Conservation (phyloP, 768 basidiomycete genomes). For the Termitomyces sp. region DNA sequence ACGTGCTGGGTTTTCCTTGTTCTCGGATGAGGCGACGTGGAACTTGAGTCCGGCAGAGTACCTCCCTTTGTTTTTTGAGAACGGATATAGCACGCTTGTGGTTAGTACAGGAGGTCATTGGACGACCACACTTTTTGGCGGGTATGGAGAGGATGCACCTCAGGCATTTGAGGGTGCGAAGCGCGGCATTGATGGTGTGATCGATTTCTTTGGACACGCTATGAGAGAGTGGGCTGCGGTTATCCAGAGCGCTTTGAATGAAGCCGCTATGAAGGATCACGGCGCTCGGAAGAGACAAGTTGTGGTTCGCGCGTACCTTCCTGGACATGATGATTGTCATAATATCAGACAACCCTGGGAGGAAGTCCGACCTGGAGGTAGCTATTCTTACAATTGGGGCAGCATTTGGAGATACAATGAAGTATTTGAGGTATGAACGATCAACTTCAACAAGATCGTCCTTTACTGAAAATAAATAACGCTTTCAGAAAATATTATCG, state of each 20-base stretch:
- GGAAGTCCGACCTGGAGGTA: slow-evolving; percentile 34
- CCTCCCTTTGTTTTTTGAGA: slow-evolving; percentile 41
- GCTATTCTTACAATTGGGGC: slow-evolving; percentile 62
- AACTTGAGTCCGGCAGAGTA: slow-evolving; percentile 47
- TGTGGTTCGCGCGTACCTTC: slow-evolving; percentile 53
- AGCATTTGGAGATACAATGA: slow-evolving; percentile 52
- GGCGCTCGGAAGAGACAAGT: slow-evolving; percentile 32
- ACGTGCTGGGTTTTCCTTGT: slow-evolving; percentile 31
- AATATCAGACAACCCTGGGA: slow-evolving; percentile 38
- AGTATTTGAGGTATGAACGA: slow-evolving; percentile 45
- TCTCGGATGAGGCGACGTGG: slow-evolving; percentile 54
- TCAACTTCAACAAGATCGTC: not conserved
- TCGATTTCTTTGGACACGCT: slow-evolving; percentile 52
- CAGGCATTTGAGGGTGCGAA: slow-evolving; percentile 21
- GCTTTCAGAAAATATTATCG: slow-evolving; percentile 32
- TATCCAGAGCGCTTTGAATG: slow-evolving; percentile 39
- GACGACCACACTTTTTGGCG: slow-evolving; percentile 50
- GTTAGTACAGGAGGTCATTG: slow-evolving; percentile 66
- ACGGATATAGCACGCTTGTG: slow-evolving; percentile 55
- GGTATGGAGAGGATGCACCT: slow-evolving; percentile 14
- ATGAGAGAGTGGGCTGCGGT: slow-evolving; percentile 48
- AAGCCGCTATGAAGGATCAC: slow-evolving; percentile 21
- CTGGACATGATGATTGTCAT: slow-evolving; percentile 65
- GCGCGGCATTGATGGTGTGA: slow-evolving; percentile 46
- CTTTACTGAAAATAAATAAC: not conserved